Base-by-base conservation (phyloP, 306 rosid species). In the Castanospermum australe region DNA sequence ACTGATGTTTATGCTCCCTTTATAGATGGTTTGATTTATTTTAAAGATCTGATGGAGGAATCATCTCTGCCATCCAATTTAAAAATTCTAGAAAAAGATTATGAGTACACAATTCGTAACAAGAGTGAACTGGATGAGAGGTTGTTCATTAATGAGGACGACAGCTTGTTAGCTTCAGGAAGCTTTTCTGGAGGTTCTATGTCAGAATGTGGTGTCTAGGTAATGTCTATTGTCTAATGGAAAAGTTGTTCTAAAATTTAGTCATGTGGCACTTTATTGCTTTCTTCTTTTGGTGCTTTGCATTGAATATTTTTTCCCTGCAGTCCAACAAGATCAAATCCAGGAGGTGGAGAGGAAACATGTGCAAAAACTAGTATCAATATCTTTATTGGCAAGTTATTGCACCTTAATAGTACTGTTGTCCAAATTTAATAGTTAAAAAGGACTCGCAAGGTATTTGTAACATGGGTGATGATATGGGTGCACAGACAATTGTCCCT, bases 311-410 rank as follows among this genome's bases (percentile, higher is more conserved):
- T 71, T 24, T 8, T 70, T 80, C 50, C 55, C 18, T 87, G 84
- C 92, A 96, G 99, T 82, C 99, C 98, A 78, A 96, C 99, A 48
- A 88, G 97, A 72, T 98, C 99, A 67, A 93, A 88, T 88, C 99
- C 99, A 64, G 96, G 92, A 78, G 98, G 99, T 59, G 99, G 98
- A 75, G 99, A 98, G 39, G 98, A 93, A 86, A 96, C 99, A 3
- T 96, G 98, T 82, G 99, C 99, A 69, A 98, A 96, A 87, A 96
- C 98, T 39, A 98, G 94, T 77, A 90, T 96, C 48, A 88, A 82
- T 83, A 91, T 96, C 13, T 96, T 93, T 84, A 91, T 96, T n/a
- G 80, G 92, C 84, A 96, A 96, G 98, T 98, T 96, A 85, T 20
- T 62, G 71, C 68, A 15, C 21, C 6, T 39, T 80, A 51, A 62